Evolutionary conservation across 2,329 filamentous ascomycete species (phyloP), one percentile per base, ranked within the genome.

Genomic region (Cladophialophora immunda): DNA sequence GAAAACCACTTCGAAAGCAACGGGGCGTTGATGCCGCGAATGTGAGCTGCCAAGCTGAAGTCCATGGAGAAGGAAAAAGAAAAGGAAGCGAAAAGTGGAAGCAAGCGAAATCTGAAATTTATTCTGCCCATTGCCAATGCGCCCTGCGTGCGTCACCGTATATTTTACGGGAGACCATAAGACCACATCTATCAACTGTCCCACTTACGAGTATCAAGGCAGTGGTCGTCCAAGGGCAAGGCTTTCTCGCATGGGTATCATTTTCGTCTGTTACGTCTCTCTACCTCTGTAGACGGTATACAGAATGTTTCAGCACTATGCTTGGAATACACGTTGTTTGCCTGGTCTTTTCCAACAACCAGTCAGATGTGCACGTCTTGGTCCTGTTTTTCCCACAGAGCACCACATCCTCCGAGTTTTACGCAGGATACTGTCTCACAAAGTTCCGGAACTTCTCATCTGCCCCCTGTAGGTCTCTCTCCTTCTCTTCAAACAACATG

Each of bases 11-110:
- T 68, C 69, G 45, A 32, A 56, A 66, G 67, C 64, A 69, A 69
- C 56, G 29, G 30, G 34, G 38, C 13, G 52, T 19, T n/a, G 15
- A 8, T 65, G 63, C 62, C 66, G 27, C 27, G 68, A 70, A 47
- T 71, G 69, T 70, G 69, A 71, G 69, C 69, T 54, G 69, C 69
- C 69, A 71, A 45, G 69, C 69, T 58, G 68, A 59, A 68, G 67
- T 71, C 68, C 65, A 47, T 70, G 63, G 32, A 59, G 56, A 57
- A 61, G 53, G 63, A 62, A 38, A 69, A 53, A 55, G 19, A 47
- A 34, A 57, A 34, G 2, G 25, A 34, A 47, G 34, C 9, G 30
- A 22, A 52, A 36, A 6, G 38, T 17, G 3, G 11, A 11, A 15
- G 34, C 9, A 15, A 38, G 9, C 15, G 50, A 62, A 45, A 55